These are phyloP conservation scores for Zygoascus ofunaensis DNA, from an alignment of 805 yeast genomes.

Conservation along the genomic window DNA sequence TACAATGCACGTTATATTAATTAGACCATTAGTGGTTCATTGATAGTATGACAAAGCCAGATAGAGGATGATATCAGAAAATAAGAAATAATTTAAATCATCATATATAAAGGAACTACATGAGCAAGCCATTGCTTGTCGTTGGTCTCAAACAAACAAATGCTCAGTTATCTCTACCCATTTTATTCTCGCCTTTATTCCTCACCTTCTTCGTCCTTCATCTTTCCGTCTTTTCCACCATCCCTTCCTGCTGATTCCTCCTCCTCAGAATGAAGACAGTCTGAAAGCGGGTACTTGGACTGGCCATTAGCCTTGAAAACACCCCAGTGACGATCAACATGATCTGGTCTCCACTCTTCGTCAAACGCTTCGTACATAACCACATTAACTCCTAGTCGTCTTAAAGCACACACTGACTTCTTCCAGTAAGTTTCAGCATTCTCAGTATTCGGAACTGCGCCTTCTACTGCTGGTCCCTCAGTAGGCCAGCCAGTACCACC, in stretches of 20 bases:
- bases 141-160: too few relatives aligned
- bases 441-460: conserved; percentile 54
- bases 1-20: too few relatives aligned
- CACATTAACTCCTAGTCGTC: conserved; percentile 94
- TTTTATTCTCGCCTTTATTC: too few relatives aligned
- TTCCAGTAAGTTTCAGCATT: conserved; percentile 81
- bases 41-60: too few relatives aligned
- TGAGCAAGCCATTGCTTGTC: too few relatives aligned
- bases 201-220: too few relatives aligned
- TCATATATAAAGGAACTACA: too few relatives aligned
- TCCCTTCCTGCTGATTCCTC: neutral
- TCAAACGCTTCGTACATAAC: conserved; percentile 91
- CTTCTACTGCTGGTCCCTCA: conserved; percentile 63
- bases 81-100: too few relatives aligned
- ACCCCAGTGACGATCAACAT: conserved; percentile 94
- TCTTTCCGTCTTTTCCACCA: too few relatives aligned
- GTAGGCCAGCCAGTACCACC: conserved; percentile 99
- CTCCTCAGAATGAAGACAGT: neutral
- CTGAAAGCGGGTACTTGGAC: conserved; percentile 22
- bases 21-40: too few relatives aligned
- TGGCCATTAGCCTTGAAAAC: conserved; percentile 43
- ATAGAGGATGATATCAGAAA: too few relatives aligned
- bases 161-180: too few relatives aligned
- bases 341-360: conserved; percentile 91
- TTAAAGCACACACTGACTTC: conserved; percentile 82